A percentile compares a stretch with the other conserved stretches of the same genome.
These are phyloP conservation scores for Russula sp. DNA, from an alignment of 768 basidiomycete genomes.

Conservation along the genomic window DNA sequence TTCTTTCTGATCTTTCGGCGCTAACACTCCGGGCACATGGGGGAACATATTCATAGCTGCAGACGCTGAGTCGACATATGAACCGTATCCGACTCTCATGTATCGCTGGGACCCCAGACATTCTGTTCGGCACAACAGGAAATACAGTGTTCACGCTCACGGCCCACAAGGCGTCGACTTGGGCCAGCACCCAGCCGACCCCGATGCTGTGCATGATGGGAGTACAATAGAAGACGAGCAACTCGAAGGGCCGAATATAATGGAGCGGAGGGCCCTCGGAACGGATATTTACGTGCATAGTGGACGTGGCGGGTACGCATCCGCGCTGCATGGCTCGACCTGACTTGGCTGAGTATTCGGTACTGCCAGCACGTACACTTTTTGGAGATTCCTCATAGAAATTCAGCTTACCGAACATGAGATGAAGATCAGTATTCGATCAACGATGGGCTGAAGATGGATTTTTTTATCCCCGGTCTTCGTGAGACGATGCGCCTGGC, in stretches of 20 bases:
- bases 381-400: constrained; percentile 90
- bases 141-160: constrained; percentile 28
- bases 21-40: neutral
- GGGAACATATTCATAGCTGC: constrained; percentile 48
- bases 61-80: constrained; percentile 75
- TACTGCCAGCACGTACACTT: constrained; percentile 69
- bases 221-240: neutral
- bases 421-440: constrained; percentile 79
- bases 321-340: neutral
- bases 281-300: constrained; percentile 72
- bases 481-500: constrained; percentile 90
- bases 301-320: constrained; percentile 48
- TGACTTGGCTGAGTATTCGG: neutral
- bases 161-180: constrained; percentile 59
- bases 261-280: constrained; percentile 49
- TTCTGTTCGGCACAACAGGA: constrained; percentile 25
- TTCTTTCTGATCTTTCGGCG: neutral
- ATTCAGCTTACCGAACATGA: constrained; percentile 70
- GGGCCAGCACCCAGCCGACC: constrained; percentile 73
- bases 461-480: constrained; percentile 80
- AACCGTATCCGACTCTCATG: constrained; percentile 64
- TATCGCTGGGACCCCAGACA: constrained; percentile 72
- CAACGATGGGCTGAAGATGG: constrained; percentile 72
- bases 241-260: constrained; percentile 34
- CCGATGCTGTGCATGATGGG: constrained; percentile 46